Conservation (phyloP, 306 rosid species). For the Medicago lupulina region DNA sequence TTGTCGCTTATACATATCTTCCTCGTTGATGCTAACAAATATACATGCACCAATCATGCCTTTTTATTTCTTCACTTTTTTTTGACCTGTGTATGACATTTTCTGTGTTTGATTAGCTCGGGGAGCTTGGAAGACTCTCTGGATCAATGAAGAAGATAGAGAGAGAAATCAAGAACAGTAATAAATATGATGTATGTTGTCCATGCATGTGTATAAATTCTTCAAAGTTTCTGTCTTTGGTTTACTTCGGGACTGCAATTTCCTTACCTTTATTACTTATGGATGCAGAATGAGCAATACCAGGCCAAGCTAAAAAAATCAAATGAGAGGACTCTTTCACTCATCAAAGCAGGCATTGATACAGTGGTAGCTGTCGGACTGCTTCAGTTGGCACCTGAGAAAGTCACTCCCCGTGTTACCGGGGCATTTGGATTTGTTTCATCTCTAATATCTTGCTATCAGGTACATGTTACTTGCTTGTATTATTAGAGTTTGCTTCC, state of each 20-base stretch:
- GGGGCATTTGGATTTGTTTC: conserved; percentile 87
- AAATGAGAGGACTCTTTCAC: conserved; percentile 85
- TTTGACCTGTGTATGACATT: conserved; percentile 32
- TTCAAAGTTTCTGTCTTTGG: conserved; percentile 3
- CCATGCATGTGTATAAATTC: neutral
- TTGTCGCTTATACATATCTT: conserved; percentile 43
- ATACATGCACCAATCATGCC: neutral
- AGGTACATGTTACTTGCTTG: conserved; percentile 57
- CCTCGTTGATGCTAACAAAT: conserved; percentile 8
- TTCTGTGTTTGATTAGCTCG: conserved; percentile 59
- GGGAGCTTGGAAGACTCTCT: conserved; percentile 95
- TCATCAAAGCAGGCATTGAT: conserved; percentile 83
- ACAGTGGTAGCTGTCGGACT: conserved; percentile 85
- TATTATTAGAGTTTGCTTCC: conserved; percentile 20
- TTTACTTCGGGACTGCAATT: neutral
- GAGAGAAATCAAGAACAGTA: conserved; percentile 68
- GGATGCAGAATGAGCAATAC: conserved; percentile 79
- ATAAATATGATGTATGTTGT: conserved; percentile 76
- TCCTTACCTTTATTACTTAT: conserved; percentile 1
- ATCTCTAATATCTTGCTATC: conserved; percentile 95
- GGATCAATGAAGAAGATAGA: conserved; percentile 84
- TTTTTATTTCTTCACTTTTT: conserved; percentile 1
- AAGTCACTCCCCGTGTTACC: conserved; percentile 87
- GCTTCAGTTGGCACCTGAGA: conserved; percentile 92
- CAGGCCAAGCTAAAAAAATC: conserved; percentile 67